Evolutionary conservation across 2,329 filamentous ascomycete species (phyloP).

Genomic region (Aspergillus sp.): DNA sequence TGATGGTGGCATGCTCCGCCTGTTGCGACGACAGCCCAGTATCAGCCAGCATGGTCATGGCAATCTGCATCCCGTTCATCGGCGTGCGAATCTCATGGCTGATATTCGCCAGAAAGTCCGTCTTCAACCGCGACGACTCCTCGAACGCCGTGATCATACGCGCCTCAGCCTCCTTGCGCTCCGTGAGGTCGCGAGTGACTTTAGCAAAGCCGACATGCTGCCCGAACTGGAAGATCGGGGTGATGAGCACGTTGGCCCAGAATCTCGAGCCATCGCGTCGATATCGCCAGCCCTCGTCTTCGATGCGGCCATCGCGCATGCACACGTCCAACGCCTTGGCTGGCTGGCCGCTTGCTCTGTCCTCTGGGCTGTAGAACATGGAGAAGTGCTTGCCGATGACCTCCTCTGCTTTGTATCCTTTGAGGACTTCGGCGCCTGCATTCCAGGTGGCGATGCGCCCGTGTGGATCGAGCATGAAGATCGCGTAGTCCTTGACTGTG

Average conservation of each 20-base stretch:
- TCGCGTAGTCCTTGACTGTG: constrained; percentile 62
- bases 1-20: constrained; percentile 56
- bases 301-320: constrained; percentile 55
- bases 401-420: constrained; percentile 56
- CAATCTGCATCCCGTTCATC: constrained; percentile 63
- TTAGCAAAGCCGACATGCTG: constrained; percentile 59
- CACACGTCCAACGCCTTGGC: constrained; percentile 53
- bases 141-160: constrained; percentile 59
- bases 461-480: constrained; percentile 59
- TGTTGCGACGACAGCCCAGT: constrained; percentile 55
- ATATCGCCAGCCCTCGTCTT: constrained; percentile 62
- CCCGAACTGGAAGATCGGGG: constrained; percentile 53
- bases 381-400: constrained; percentile 61
- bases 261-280: constrained; percentile 59
- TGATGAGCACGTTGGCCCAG: constrained; percentile 63
- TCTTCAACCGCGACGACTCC: constrained; percentile 63
- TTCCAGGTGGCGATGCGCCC: constrained; percentile 62
- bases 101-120: constrained; percentile 64
- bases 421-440: constrained; percentile 54
- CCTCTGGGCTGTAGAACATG: constrained; percentile 55
- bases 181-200: constrained; percentile 58
- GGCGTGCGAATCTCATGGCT: constrained; percentile 65
- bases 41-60: constrained; percentile 58
- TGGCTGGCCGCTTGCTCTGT: constrained; percentile 52
- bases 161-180: constrained; percentile 56